These are phyloP conservation scores for Aspergillus saccharolyticus DNA, from an alignment of 495 filamentous ascomycete species.

Conservation along the genomic window DNA sequence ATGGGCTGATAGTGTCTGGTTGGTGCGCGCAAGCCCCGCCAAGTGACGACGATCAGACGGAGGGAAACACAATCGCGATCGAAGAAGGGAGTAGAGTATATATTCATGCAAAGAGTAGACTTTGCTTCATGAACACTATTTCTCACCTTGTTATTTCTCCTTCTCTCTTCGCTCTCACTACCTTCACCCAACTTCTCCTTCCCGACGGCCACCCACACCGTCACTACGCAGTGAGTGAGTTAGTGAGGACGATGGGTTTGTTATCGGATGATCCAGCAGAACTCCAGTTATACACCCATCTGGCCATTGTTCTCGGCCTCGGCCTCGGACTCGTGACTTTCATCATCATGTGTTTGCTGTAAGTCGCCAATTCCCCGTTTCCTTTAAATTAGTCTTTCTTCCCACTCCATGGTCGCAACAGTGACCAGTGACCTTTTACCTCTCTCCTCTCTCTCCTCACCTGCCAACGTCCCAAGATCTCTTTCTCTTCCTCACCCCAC, in stretches of 20 bases:
- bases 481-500: not conserved
- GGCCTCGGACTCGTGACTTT: conserved; percentile 35
- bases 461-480: not conserved
- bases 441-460: too few species aligned
- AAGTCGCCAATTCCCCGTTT: conserved; percentile 11
- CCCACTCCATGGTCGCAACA: not conserved
- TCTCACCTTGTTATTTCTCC: too few species aligned
- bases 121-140: not conserved
- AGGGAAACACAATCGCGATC: not conserved
- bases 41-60: conserved; percentile 3
- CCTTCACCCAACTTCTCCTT: not conserved
- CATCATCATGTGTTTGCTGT: conserved; percentile 37
- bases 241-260: conserved; percentile 17
- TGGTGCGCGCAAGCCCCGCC: conserved; percentile 4
- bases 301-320: conserved; percentile 38
- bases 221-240: too few species aligned
- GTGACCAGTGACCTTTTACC: too few species aligned
- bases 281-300: conserved; percentile 25
- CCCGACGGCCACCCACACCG: not conserved
- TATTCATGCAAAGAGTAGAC: not conserved
- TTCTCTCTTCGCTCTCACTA: too few species aligned
- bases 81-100: not conserved
- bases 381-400: not conserved
- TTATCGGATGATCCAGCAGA: conserved; percentile 17
- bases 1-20: conserved; percentile 13